Evolutionary conservation across 2,329 filamentous ascomycete genomes (phyloP).

Genomic region (Alternaria ventricosa): DNA sequence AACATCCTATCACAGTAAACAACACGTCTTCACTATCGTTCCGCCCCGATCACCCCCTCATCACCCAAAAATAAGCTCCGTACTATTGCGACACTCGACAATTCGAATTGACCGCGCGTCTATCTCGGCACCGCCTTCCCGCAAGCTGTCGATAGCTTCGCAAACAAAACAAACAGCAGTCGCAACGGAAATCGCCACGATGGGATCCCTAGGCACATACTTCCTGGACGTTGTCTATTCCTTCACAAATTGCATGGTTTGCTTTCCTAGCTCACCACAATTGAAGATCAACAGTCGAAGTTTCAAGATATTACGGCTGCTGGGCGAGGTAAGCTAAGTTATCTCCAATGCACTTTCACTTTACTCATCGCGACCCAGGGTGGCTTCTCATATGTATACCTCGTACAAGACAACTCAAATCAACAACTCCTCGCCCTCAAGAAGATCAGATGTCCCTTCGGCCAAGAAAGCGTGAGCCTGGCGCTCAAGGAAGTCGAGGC

Average conservation of each 20-base stretch:
- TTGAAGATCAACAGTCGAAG: conserved; percentile 93
- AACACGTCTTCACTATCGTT: conserved; percentile 15
- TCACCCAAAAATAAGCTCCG: background rate
- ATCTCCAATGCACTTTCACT: background rate
- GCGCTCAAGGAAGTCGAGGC: conserved; percentile 98
- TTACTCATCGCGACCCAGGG: conserved; percentile 62
- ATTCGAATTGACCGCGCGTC: conserved; percentile 10
- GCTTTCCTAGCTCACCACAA: conserved; percentile 91
- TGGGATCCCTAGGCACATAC: conserved; percentile 59
- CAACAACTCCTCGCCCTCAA: conserved; percentile 92
- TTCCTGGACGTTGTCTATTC: conserved; percentile 89
- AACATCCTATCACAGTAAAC: conserved; percentile 22
- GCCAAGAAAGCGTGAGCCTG: conserved; percentile 91
- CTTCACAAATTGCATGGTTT: conserved; percentile 92
- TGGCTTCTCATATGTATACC: conserved; percentile 98
- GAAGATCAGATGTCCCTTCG: conserved; percentile 98
- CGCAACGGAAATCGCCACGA: conserved; percentile 19
- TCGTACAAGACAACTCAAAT: conserved; percentile 87
- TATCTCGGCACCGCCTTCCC: conserved; percentile 19
- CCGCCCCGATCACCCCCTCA: background rate
- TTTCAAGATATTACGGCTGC: conserved; percentile 92
- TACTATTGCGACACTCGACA: background rate
- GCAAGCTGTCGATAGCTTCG: conserved; percentile 24
- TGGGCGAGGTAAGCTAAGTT: conserved; percentile 77
- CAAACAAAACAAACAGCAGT: conserved; percentile 13